Evolutionary conservation across 305 asterid genomes (phyloP).

Genomic region (Nicotiana rustica): DNA sequence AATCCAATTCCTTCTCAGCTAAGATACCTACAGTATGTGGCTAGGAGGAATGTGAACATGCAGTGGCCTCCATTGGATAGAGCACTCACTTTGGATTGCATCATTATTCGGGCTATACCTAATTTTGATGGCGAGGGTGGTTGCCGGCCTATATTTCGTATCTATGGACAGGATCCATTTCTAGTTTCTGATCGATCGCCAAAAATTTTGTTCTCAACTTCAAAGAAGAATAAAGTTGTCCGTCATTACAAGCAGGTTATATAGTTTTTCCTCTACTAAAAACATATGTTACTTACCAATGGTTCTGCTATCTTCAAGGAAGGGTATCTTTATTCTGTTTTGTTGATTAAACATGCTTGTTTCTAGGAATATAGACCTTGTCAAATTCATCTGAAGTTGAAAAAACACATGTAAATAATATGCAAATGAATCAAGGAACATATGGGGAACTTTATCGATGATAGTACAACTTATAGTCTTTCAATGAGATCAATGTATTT

Average conservation of each 20-base stretch:
- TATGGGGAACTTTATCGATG: constrained; percentile 1
- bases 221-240: constrained; percentile 71
- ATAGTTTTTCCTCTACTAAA: constrained; percentile 34
- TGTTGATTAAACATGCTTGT: constrained; percentile 22
- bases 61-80: constrained; percentile 97
- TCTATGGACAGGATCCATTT: constrained; percentile 84
- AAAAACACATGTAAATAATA: background rate
- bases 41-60: constrained; percentile 86
- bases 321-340: constrained; percentile 12
- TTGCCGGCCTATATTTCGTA: constrained; percentile 85
- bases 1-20: constrained; percentile 94
- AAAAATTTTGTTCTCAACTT: constrained; percentile 80
- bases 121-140: constrained; percentile 89
- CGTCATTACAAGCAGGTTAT: constrained; percentile 90
- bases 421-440: constrained; percentile 5
- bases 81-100: constrained; percentile 86
- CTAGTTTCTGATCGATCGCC: constrained; percentile 74
- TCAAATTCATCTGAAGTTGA: constrained; percentile 10
- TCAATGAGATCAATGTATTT: constrained; percentile 13
- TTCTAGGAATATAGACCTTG: constrained; percentile 10
- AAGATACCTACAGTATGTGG: constrained; percentile 88
- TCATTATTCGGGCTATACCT: constrained; percentile 88
- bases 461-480: constrained; percentile 6
- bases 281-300: background rate
- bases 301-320: background rate